These are phyloP conservation scores for Aspergillus phoenicis DNA, from an alignment of 2,329 filamentous ascomycete species.

Conservation along the genomic window DNA sequence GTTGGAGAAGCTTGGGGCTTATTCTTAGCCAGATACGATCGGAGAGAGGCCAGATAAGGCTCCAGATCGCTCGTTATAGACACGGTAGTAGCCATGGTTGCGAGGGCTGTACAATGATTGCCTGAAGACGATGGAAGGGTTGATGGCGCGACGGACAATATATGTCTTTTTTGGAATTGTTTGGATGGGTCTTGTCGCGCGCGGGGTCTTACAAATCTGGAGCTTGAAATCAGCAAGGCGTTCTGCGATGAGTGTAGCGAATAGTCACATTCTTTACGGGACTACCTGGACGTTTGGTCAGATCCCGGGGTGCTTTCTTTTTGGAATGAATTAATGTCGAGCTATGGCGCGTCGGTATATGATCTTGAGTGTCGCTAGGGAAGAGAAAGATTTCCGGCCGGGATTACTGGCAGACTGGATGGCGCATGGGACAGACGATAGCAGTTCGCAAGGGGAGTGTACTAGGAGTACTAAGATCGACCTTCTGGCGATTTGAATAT, in stretches of 20 bases:
- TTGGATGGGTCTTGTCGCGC: slow-evolving; percentile 2
- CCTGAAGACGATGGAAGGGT: slow-evolving; percentile 3
- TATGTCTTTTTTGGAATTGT: background rate
- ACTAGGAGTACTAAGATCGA: background rate
- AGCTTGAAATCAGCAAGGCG: slow-evolving; percentile 24
- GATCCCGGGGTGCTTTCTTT: background rate
- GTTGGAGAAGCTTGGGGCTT: background rate
- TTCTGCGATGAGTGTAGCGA: slow-evolving; percentile 11
- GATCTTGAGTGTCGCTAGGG: background rate
- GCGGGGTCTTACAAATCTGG: slow-evolving; percentile 20
- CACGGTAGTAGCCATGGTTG: slow-evolving; percentile 33
- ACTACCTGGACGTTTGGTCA: background rate
- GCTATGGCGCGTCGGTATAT: background rate
- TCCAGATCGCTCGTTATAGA: slow-evolving; percentile 35
- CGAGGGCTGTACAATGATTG: slow-evolving; percentile 7
- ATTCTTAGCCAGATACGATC: slow-evolving; percentile 26
- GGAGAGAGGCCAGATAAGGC: slow-evolving; percentile 34
- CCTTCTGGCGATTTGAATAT: background rate
- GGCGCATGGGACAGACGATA: slow-evolving; percentile 9
- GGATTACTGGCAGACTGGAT: slow-evolving; percentile 10
- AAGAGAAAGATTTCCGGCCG: background rate
- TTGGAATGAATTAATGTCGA: background rate
- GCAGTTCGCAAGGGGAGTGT: background rate
- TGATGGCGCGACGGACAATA: background rate
- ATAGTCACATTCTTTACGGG: slow-evolving; percentile 19